These are phyloP conservation scores for Cucumis cinereus DNA, from an alignment of 306 rosid genomes.

Conservation along the genomic window DNA sequence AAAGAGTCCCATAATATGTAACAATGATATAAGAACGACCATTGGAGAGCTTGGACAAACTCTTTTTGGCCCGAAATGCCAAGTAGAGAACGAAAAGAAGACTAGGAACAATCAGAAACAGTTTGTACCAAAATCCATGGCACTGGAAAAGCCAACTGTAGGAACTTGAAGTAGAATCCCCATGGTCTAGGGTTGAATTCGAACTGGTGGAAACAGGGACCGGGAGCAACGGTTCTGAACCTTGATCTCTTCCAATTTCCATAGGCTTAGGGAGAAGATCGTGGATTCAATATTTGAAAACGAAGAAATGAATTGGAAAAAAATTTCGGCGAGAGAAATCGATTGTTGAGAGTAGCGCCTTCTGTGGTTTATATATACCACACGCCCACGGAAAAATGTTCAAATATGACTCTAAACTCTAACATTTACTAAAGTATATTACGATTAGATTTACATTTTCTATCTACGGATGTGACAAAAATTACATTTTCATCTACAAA, in stretches of 20 bases:
- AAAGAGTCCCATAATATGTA: slow-evolving; percentile 34
- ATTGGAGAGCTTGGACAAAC: slow-evolving; percentile 31
- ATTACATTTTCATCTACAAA: no score
- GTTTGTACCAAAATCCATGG: slow-evolving; percentile 49
- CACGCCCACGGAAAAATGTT: no score
- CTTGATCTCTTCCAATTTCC: slow-evolving; percentile 21
- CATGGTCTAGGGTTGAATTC: slow-evolving; percentile 14
- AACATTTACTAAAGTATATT: no score
- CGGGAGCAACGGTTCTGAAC: slow-evolving; percentile 26
- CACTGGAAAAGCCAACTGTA: slow-evolving; percentile 47
- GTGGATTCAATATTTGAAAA: no score
- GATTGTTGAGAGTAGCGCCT: no score
- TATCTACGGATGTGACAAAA: no score
- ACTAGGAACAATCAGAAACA: slow-evolving; percentile 25
- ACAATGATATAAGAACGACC: slow-evolving; percentile 49
- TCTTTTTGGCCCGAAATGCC: slow-evolving; percentile 35
- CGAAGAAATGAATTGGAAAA: no score
- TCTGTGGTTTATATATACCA: no score
- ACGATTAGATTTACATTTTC: no score
- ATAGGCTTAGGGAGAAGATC: not conserved
- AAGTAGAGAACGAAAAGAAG: slow-evolving; percentile 30
- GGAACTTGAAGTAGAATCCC: slow-evolving; percentile 17
- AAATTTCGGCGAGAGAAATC: no score
- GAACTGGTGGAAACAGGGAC: slow-evolving; percentile 15
- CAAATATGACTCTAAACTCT: no score